phyloP scores from a whole-genome alignment of 2,329 filamentous ascomycete genomes.

The Aureobasidium zeae region DNA sequence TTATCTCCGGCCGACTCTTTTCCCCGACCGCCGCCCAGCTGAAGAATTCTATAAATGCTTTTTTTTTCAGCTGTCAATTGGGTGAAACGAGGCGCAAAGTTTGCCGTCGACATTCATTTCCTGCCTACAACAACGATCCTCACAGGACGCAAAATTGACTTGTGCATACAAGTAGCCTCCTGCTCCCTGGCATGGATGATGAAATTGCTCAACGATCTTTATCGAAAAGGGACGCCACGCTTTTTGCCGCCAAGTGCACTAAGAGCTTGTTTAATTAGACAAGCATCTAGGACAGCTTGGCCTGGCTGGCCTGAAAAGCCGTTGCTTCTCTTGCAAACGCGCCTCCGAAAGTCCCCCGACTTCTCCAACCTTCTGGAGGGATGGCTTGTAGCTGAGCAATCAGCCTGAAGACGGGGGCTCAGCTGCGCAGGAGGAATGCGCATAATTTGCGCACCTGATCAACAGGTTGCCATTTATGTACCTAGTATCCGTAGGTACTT shows the following conservation, averaged over 20 bases:
- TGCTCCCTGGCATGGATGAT: neutral
- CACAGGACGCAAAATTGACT: neutral
- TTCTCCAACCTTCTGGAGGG: neutral
- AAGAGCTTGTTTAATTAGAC: neutral
- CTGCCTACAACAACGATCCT: neutral
- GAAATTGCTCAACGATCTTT: neutral
- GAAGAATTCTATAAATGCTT: no score
- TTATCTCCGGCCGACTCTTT: no score
- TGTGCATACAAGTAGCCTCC: no score
- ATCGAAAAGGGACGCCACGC: neutral
- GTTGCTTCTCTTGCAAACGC: no score
- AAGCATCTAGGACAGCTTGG: constrained; percentile 3
- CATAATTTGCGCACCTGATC: neutral
- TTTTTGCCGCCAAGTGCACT: neutral
- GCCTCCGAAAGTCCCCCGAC: no score
- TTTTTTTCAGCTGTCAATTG: no score
- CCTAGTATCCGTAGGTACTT: neutral
- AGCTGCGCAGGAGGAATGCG: no score
- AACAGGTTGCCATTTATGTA: neutral
- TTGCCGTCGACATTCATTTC: no score
- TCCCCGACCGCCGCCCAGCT: no score
- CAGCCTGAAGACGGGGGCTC: no score
- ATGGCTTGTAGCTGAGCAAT: constrained; percentile 3
- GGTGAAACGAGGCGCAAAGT: no score
- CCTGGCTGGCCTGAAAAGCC: no score